Conservation (phyloP, 2,329 filamentous ascomycete genomes). For the Tolypocladium nubicola region DNA sequence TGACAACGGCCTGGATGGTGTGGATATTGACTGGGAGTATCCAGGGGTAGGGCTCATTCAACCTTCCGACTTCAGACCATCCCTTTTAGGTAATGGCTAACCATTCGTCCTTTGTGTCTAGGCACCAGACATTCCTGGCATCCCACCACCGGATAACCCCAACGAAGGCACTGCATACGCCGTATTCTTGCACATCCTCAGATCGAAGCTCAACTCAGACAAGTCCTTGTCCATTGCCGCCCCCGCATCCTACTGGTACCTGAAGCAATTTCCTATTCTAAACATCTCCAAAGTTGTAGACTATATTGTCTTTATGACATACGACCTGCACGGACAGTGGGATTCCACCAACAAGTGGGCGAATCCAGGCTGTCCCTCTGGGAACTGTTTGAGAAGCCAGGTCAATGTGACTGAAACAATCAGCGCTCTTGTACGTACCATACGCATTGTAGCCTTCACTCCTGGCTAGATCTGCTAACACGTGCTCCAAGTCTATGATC, state of each 20-base stretch:
- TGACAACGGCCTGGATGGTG: constrained; percentile 27
- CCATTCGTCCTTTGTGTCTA: too few species aligned
- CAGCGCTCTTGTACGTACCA: constrained; percentile 10
- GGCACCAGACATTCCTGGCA: constrained; percentile 14
- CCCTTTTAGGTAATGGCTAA: too few species aligned
- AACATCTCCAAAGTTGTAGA: constrained; percentile 16
- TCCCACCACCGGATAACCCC: constrained; percentile 8
- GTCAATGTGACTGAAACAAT: constrained; percentile 26
- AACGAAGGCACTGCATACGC: constrained; percentile 8
- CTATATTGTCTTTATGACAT: constrained; percentile 23
- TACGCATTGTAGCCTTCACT: too few species aligned
- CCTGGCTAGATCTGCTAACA: too few species aligned
- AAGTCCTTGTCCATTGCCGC: constrained; percentile 20
- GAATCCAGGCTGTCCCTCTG: constrained; percentile 12
- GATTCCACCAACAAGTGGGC: constrained; percentile 16
- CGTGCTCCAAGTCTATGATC: constrained; percentile 13
- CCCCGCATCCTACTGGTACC: constrained; percentile 21
- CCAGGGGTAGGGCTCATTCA: constrained; percentile 13
- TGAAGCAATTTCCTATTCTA: constrained; percentile 22
- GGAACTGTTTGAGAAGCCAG: constrained; percentile 23
- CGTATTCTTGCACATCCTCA: too few species aligned
- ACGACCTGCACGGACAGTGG: constrained; percentile 21
- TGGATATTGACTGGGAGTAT: constrained; percentile 39
- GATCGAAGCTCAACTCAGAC: not conserved
- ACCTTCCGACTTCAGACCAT: too few species aligned